Conservation (phyloP, 2,329 filamentous ascomycete genomes). For the Venturia effusa region DNA sequence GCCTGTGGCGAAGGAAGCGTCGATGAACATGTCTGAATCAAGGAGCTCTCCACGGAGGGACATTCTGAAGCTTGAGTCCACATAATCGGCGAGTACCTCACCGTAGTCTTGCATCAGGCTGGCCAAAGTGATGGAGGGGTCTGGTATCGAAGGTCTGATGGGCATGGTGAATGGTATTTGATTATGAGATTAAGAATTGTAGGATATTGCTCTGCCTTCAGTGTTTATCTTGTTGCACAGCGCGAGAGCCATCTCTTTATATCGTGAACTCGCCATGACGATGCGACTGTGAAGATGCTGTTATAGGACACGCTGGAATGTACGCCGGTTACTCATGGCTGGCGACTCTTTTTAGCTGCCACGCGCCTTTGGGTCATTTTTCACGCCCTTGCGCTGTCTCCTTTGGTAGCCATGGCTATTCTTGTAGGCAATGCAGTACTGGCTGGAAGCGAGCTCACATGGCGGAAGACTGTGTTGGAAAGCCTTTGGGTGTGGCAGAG, state of each 20-base stretch:
- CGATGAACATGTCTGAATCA: not conserved
- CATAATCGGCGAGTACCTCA: not conserved
- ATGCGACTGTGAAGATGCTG: not conserved
- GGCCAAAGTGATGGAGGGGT: not conserved
- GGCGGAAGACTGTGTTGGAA: not conserved
- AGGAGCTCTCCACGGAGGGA: not conserved
- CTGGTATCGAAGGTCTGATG: not conserved
- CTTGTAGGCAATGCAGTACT: too few relatives aligned
- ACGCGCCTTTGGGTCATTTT: not conserved
- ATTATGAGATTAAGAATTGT: not conserved
- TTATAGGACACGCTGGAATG: not conserved
- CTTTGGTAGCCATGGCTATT: not conserved
- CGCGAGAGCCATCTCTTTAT: not conserved
- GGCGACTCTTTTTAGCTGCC: not conserved
- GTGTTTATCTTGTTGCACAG: not conserved
- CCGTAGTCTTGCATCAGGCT: not conserved
- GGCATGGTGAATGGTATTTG: not conserved
- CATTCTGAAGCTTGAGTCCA: not conserved
- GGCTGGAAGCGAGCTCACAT: not conserved
- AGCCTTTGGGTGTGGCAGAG: not conserved
- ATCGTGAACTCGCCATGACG: not conserved
- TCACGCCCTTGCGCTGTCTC: not conserved
- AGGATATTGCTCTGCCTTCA: not conserved
- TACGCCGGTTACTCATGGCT: not conserved
- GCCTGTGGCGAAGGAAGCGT: not conserved